Percentiles rank a stretch among this genome's conserved stretches.
Conservation (phyloP, 495 filamentous ascomycete genomes). For the Endocarpon pusillum region DNA sequence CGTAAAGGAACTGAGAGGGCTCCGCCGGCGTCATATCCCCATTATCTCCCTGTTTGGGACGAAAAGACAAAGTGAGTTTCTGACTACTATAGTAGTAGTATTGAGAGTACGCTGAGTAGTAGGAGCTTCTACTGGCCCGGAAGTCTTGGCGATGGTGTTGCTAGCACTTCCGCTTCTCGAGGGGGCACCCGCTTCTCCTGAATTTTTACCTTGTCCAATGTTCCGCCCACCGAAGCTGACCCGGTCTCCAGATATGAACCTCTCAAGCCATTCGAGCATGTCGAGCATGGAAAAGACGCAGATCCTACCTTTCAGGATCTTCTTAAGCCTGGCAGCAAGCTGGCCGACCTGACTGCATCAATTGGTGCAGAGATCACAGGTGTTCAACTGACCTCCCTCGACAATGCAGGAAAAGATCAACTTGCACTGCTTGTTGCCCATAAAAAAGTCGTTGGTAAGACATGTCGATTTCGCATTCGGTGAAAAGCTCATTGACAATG, state of each 20-base stretch:
- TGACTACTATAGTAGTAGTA: too few species aligned
- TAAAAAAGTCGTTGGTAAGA: constrained; percentile 63
- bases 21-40: constrained; percentile 39
- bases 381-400: constrained; percentile 55
- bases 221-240: too few species aligned
- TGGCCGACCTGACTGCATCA: constrained; percentile 47
- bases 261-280: constrained; percentile 50
- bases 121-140: too few species aligned
- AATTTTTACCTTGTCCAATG: too few species aligned
- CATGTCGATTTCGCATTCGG: too few species aligned
- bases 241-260: constrained; percentile 33
- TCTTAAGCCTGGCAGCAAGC: constrained; percentile 30
- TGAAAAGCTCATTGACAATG: constrained; percentile 3
- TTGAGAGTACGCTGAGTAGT: too few species aligned
- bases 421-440: constrained; percentile 64
- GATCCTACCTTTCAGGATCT: constrained; percentile 52
- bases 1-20: constrained; percentile 27
- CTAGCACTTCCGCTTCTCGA: too few species aligned
- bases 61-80: too few species aligned
- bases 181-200: too few species aligned
- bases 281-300: constrained; percentile 56
- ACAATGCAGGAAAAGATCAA: constrained; percentile 54
- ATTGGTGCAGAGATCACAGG: constrained; percentile 65
- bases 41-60: constrained; percentile 68
- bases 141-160: too few species aligned